Conservation (phyloP, 176 grass and related monocot genomes). For the Aechmea fasciata region DNA sequence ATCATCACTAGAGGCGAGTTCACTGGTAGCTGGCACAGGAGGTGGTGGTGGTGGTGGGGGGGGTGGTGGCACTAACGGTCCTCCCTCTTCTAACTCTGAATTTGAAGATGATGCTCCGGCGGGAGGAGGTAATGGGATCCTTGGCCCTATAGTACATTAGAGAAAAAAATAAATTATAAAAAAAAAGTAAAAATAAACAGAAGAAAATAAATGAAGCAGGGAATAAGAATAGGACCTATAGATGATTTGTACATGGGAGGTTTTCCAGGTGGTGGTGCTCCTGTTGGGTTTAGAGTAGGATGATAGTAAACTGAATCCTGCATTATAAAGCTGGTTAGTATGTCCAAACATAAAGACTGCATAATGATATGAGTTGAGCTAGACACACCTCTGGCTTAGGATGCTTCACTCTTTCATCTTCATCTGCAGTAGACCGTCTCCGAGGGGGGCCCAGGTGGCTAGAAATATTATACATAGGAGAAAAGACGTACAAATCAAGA, state of each 20-base stretch:
- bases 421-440: slow-evolving; percentile 59
- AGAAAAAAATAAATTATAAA: slow-evolving; percentile 17
- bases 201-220: slow-evolving; percentile 10
- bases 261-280: slow-evolving; percentile 82
- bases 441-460: slow-evolving; percentile 86
- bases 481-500: slow-evolving; percentile 8
- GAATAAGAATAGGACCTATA: slow-evolving; percentile 40
- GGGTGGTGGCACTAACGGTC: slow-evolving; percentile 54
- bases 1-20: slow-evolving; percentile 27
- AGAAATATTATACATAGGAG: slow-evolving; percentile 26
- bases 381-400: slow-evolving; percentile 68
- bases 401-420: slow-evolving; percentile 66
- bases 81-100: slow-evolving; percentile 56
- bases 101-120: slow-evolving; percentile 49
- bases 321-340: slow-evolving; percentile 23
- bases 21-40: slow-evolving; percentile 44
- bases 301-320: slow-evolving; percentile 90
- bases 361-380: slow-evolving; percentile 2
- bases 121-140: slow-evolving; percentile 52
- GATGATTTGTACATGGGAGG: slow-evolving; percentile 91
- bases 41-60: slow-evolving; percentile 63
- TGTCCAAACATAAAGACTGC: slow-evolving; percentile 8
- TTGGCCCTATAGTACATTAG: slow-evolving; percentile 41
- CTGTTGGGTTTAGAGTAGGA: slow-evolving; percentile 80
- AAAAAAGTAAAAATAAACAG: slow-evolving; percentile 1